phyloP scores from a whole-genome alignment of 768 basidiomycete species.

The Rhodotorula babjevae region DNA sequence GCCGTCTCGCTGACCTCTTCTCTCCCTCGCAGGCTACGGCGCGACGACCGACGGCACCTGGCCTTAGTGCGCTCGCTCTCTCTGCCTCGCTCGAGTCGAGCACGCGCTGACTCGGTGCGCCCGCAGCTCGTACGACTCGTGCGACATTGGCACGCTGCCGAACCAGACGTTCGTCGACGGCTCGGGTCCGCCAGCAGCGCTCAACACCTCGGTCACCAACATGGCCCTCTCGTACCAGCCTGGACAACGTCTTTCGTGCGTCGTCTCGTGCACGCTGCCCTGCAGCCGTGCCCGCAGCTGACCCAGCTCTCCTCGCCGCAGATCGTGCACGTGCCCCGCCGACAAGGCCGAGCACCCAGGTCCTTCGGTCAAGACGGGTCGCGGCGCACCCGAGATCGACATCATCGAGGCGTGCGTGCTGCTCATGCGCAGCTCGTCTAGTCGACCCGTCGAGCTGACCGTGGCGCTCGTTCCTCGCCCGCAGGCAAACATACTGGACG shows the following conservation, averaged over 20 bases:
- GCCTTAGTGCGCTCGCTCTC: conserved; percentile 44
- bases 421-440: too few relatives aligned
- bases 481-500: conserved; percentile 15
- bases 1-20: too few relatives aligned
- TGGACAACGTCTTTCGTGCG: conserved; percentile 69
- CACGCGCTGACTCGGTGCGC: conserved; percentile 49
- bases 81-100: conserved; percentile 21
- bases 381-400: conserved; percentile 70
- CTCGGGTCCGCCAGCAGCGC: conserved; percentile 56
- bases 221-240: conserved; percentile 68
- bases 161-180: conserved; percentile 67
- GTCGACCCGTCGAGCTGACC: neutral
- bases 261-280: neutral
- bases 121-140: conserved; percentile 66
- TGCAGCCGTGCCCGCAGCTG: too few relatives aligned
- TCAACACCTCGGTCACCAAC: conserved; percentile 50
- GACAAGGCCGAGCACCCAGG: conserved; percentile 75
- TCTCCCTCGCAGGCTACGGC: conserved; percentile 59
- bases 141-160: conserved; percentile 79
- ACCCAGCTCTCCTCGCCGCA: neutral
- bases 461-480: conserved; percentile 15
- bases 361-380: conserved; percentile 60
- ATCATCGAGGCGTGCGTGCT: conserved; percentile 66
- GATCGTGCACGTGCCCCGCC: conserved; percentile 74
- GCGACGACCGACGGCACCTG: conserved; percentile 76